phyloP scores from a whole-genome alignment of 345 rosid genomes.

The Moricandia arvensis region DNA sequence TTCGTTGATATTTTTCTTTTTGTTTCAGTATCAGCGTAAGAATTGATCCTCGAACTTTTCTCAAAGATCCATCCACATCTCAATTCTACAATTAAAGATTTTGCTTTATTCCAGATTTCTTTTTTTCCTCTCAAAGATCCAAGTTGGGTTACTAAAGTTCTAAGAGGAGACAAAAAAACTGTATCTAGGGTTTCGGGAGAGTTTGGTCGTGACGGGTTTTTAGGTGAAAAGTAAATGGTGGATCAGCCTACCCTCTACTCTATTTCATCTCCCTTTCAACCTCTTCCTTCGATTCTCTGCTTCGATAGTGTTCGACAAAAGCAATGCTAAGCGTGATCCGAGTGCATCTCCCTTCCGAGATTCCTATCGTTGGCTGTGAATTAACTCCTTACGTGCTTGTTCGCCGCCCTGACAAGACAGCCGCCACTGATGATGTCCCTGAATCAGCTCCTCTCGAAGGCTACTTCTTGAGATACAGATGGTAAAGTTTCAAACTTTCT shows the following conservation, averaged over 20 bases:
- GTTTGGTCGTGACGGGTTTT: conserved; percentile 42
- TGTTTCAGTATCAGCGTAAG: conserved; percentile 20
- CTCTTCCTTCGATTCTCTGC: conserved; percentile 26
- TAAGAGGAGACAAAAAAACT: not conserved
- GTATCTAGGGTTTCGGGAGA: conserved; percentile 28
- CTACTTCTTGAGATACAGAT: conserved; percentile 83
- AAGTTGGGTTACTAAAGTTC: not conserved
- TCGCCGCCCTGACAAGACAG: conserved; percentile 68
- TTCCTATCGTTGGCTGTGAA: conserved; percentile 98
- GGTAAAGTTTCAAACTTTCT: conserved; percentile 48
- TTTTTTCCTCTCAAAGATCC: conserved; percentile 8
- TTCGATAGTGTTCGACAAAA: conserved; percentile 42
- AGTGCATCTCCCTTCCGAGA: conserved; percentile 95
- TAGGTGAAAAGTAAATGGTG: conserved; percentile 58
- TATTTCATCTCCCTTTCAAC: conserved; percentile 21
- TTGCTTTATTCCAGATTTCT: not conserved
- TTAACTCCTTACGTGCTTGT: conserved; percentile 89
- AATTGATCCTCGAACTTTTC: conserved; percentile 25
- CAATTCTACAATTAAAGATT: not conserved
- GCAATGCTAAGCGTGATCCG: conserved; percentile 99
- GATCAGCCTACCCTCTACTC: conserved; percentile 64
- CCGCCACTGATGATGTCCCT: conserved; percentile 72
- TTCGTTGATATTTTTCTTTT: conserved; percentile 7
- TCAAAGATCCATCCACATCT: conserved; percentile 17
- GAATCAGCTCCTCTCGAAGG: conserved; percentile 87